Conservation (phyloP, 2,329 filamentous ascomycete genomes). For the Leptographium lundbergii region DNA sequence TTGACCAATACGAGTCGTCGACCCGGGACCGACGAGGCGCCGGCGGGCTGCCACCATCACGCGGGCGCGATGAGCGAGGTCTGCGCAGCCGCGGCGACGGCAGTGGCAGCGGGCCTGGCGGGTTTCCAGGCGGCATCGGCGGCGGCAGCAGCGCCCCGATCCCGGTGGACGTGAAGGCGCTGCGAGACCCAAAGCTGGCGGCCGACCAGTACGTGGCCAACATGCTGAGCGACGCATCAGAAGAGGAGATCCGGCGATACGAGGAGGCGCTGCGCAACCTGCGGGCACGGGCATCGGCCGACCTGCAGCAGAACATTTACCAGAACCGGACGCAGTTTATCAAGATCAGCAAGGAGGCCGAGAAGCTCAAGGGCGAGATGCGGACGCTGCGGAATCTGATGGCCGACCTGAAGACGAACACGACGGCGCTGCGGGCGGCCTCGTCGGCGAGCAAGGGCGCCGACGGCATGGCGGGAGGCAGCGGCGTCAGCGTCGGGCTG, state of each 20-base stretch:
- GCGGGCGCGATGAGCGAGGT: slow-evolving; percentile 23
- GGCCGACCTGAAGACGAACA: slow-evolving; percentile 77
- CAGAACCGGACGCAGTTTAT: slow-evolving; percentile 98
- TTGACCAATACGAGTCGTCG: slow-evolving; percentile 43
- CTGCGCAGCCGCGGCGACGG: background rate
- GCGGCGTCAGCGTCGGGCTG: background rate
- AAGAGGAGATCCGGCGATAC: slow-evolving; percentile 75
- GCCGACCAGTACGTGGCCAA: slow-evolving; percentile 68
- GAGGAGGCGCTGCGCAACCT: slow-evolving; percentile 64
- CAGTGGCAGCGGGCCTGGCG: background rate
- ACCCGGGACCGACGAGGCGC: slow-evolving; percentile 26
- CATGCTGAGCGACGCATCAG: slow-evolving; percentile 71
- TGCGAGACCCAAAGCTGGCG: slow-evolving; percentile 67
- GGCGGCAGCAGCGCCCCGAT: slow-evolving; percentile 33
- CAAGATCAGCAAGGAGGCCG: slow-evolving; percentile 97
- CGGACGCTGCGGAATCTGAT: slow-evolving; percentile 78
- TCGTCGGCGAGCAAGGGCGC: slow-evolving; percentile 32
- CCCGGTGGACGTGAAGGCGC: slow-evolving; percentile 59
- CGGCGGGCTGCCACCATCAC: slow-evolving; percentile 32
- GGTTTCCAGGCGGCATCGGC: slow-evolving; percentile 9
- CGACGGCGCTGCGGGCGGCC: slow-evolving; percentile 48
- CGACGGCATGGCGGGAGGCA: background rate
- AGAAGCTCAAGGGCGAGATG: slow-evolving; percentile 96
- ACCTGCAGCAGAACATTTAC: slow-evolving; percentile 90
- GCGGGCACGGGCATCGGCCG: slow-evolving; percentile 64